Evolutionary conservation across 2,329 filamentous ascomycete species (phyloP), one percentile per base, ranked within the genome.

Genomic region (Ploettnerulaceae sp.): DNA sequence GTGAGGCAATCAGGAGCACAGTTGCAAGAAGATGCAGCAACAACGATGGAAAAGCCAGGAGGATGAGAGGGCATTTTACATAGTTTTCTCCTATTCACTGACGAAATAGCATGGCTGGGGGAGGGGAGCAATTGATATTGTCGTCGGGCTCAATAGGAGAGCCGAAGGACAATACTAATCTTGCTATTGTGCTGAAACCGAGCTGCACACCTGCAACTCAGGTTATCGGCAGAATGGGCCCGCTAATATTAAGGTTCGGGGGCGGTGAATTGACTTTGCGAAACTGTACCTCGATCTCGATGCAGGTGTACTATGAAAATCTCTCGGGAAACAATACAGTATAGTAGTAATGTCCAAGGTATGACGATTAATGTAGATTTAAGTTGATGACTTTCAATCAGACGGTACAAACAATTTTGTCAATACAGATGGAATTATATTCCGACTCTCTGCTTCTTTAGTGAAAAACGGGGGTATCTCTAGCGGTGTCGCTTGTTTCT

Each of bases 161-260:
- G 15, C 12, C 18, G 35, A 15, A 14, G 26, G 40, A 37, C 34
- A 51, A 51, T 45, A 29, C 14, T 24, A 25, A 24, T 38, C 24
- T 24, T 40, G 22, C 32, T 45, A 47, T 50, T 46, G 48, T 56
- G 48, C 45, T 59, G 57, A 59, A 59, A 59, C 57, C 41, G 29
- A 52, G 48, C 47, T 49, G 29, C 39, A 34, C 11, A 11, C 11
- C 18, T 9, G 14, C 17, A 34, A 34, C 9, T 34, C 11, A 15
- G 26, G 3, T 42, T n/a, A 18, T 9, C 35, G 28, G 39, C 39
- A 32, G 39, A 17, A 33, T 15, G 12, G 24, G 9, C 9, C 4
- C 26, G 38, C 18, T 32, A 31, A 41, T 31, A 38, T 52, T 55
- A 51, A 50, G 46, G 45, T 53, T 52, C 44, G 35, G 36, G 45